Base-by-base conservation (phyloP, 2,329 filamentous ascomycete species). In the Neonectria sp. region DNA sequence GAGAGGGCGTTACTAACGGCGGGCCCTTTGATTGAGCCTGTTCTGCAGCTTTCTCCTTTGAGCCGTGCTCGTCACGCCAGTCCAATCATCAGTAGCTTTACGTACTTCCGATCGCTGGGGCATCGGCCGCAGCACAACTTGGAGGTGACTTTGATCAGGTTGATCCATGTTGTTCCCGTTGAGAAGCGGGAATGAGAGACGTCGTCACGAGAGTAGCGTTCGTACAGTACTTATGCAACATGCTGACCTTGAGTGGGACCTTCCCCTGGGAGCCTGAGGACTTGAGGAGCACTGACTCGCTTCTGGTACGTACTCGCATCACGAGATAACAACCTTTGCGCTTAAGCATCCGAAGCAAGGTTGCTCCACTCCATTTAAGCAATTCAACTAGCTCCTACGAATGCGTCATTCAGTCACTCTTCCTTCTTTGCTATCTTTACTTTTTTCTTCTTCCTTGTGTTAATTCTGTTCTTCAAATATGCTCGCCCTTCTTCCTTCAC, bases 11-110 rank as follows among this genome's bases (percentile, higher is more conserved):
- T 24, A 58, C 58, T 37, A 53, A 56, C 58, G 31, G 12, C 60
- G 55, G 9, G 63, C 63, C n/a, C 63, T 46, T 40, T 66, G 63
- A 8, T 66, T 66, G 3, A 66, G 57, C 12, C 63, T 46, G 21
- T 66, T 66, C 25, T 66, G 63, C 15, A 66, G 52, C 15, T 55
- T 48, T 45, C 57, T 60, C 31, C 65, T 57, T 13, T 56, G 40
- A 35, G 61, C 53, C 1, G 65, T 56, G 29, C 53, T 52, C 2
- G 46, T 63, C 31, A 67, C 55, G 9, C 65, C 65, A 3, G 60
- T 60, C 65, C 60, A 67, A 51, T 67, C 55, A 24, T 67, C 60
- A 2, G 27, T 33, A 3, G 33, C 11, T 4, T 35, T 31, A 1
- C 35, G 55, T 7, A 33, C 49, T 15, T 63, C 60, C 1, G 27